Evolutionary conservation across 192 early-diverging fungal genomes (phyloP).

Genomic region (Entophlyctis luteolus): DNA sequence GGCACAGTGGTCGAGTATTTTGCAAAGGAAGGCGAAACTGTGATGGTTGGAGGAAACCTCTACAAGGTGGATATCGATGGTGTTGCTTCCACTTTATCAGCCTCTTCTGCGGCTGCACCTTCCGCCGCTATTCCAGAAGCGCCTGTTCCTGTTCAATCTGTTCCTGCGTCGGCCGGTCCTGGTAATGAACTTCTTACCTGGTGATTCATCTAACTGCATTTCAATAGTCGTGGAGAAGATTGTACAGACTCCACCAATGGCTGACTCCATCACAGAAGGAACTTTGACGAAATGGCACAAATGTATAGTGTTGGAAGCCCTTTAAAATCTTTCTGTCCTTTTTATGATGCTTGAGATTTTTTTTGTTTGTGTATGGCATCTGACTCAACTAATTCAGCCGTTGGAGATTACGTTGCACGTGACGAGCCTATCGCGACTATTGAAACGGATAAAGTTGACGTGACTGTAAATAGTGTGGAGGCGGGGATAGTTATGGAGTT

Average conservation of each 20-base stretch:
- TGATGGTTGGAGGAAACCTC: constrained; percentile 87
- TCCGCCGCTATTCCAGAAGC: constrained; percentile 26
- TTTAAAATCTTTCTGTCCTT: background rate
- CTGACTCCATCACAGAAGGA: constrained; percentile 97
- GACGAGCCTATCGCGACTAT: constrained; percentile 97
- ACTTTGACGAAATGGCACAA: constrained; percentile 94
- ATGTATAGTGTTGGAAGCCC: constrained; percentile 75
- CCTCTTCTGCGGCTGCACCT: constrained; percentile 17
- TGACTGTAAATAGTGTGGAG: constrained; percentile 92
- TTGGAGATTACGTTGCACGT: constrained; percentile 89
- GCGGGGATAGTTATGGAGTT: constrained; percentile 79
- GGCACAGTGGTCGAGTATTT: constrained; percentile 82
- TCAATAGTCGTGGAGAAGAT: constrained; percentile 65
- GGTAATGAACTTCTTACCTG: background rate
- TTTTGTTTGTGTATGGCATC: constrained; percentile 46
- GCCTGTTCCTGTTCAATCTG: constrained; percentile 23
- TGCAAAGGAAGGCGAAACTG: constrained; percentile 82
- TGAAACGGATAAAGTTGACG: constrained; percentile 99
- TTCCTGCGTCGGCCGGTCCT: constrained; percentile 22
- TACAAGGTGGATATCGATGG: constrained; percentile 80
- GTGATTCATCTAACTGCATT: background rate
- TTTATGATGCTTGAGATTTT: background rate
- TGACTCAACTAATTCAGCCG: constrained; percentile 52
- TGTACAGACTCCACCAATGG: constrained; percentile 92
- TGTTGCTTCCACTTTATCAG: constrained; percentile 52